Evolutionary conservation across 345 rosid genomes (phyloP).

Genomic region (Populus davidiana): DNA sequence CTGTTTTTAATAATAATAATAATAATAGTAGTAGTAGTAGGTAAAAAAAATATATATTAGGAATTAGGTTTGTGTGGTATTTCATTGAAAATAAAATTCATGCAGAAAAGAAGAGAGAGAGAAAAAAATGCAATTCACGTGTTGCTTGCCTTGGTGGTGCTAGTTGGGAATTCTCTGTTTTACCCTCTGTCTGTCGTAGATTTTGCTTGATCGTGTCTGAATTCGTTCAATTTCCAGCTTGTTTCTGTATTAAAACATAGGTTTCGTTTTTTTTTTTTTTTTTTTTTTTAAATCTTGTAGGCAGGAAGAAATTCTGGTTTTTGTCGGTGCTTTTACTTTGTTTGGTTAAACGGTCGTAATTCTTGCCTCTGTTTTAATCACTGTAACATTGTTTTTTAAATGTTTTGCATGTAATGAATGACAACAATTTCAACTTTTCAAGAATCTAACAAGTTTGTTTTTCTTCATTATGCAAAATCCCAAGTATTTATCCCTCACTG

Average conservation of each 20-base stretch:
- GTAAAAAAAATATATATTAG: background rate
- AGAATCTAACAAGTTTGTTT: background rate
- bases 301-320: background rate
- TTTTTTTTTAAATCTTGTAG: background rate
- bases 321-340: background rate
- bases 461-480: background rate
- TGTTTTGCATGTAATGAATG: background rate
- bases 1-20: background rate
- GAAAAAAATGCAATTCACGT: background rate
- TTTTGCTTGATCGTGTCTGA: background rate
- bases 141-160: background rate
- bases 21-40: too few relatives aligned
- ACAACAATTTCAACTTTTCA: background rate
- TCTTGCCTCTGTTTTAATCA: background rate
- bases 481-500: background rate
- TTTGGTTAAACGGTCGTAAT: background rate
- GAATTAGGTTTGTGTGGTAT: background rate
- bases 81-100: background rate
- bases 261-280: background rate
- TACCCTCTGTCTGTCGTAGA: background rate
- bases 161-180: slow-evolving; percentile 7
- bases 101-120: background rate
- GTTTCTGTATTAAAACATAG: background rate
- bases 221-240: background rate
- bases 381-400: background rate